Base-by-base conservation (phyloP, 371 early-diverging fungal species). In the Mucor plumbeus region DNA sequence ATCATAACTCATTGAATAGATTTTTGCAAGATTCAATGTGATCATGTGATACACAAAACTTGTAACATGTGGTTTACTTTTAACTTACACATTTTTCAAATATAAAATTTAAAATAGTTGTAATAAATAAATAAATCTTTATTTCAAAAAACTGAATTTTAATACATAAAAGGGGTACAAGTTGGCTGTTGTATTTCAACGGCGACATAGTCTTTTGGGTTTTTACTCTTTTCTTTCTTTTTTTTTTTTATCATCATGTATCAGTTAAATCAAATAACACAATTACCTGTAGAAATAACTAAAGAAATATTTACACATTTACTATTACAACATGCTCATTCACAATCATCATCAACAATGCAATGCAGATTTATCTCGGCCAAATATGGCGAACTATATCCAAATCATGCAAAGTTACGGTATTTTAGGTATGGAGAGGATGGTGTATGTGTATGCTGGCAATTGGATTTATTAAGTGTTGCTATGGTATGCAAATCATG, bases 401-500 rank as follows among this genome's bases (percentile, higher is more conserved):
- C 19, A 35, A 44, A 44, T 17, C 44, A 44, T 44, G 17, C 44
- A 15, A 44, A n/a, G n/a, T n/a, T 17, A 44, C 44, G 44, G 44
- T 44, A 44, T 44, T 44, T 44, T 19, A 35, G 44, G 44, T 44
- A 44, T 17, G 44, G 44, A 4, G 44, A 58, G 31, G 36, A 59
- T 13, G 19, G 9, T 47, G 21, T n/a, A 34, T 71, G 71, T 35
- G 17, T 53, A 5, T 71, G 71, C 9, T 71, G 71, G 71, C 62
- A 63, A 47, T 26, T 71, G 13, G 63, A 75, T 58, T 21, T 72
- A 33, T 39, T 75, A 17, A 64, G 64, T 38, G 68, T 65, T 9
- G 59, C 72, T 10, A 63, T 68, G 58, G 72, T 75, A 31, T 75
- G 69, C 26, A 47, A 40, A 47, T 65, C 64, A 15, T 75, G 75